Base-by-base conservation (phyloP, 345 rosid genomes). In the Gossypium raimondii region DNA sequence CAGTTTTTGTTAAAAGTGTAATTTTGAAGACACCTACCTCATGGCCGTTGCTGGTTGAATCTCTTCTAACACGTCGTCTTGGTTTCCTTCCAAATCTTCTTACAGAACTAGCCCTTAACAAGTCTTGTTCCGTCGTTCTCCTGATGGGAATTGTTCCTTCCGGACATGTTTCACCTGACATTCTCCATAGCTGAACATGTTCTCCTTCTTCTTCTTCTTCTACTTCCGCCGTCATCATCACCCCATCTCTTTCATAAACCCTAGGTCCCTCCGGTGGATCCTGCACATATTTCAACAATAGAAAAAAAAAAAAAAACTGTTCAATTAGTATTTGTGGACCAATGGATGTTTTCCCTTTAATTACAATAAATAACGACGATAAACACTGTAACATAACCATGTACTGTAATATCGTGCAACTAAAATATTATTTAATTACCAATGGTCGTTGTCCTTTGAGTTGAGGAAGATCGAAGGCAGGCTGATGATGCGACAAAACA, bases 61-160 rank as follows among this genome's bases (percentile, higher is more conserved):
- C 99, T 88, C 98, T 89, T 77, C 92, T 84, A 34, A 90, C 85
- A 76, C 79, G 86, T 72, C 87, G 86, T 38, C 87, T 76, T 41
- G 57, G 64, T 85, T 89, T 93, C 75, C 87, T 90, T 76, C 98
- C 98, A 63, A 89, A 93, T 81, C 92, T 82, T 45, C 77, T 69
- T 11, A 86, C 7, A 66, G 97, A 90, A 73, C 86, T 90, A 10
- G 97, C 96, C 80, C 99, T 85, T 48, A 96, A 41, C 86, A 96
- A 78, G 75, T 93, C 99, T 73, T 89, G 70, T 82, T 93, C 97
- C 2, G 81, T 89, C 75, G 97, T 93, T 90, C 97, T 89, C 82
- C 99, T 85, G 2, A 96, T 84, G 11, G 99, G 99, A 65, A 96
- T 65, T 51, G 99, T 92, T 73, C 97, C 99, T 78, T 88, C 90